Conservation (phyloP, 2,329 filamentous ascomycete genomes). For the Clarireedia homoeocarpa region DNA sequence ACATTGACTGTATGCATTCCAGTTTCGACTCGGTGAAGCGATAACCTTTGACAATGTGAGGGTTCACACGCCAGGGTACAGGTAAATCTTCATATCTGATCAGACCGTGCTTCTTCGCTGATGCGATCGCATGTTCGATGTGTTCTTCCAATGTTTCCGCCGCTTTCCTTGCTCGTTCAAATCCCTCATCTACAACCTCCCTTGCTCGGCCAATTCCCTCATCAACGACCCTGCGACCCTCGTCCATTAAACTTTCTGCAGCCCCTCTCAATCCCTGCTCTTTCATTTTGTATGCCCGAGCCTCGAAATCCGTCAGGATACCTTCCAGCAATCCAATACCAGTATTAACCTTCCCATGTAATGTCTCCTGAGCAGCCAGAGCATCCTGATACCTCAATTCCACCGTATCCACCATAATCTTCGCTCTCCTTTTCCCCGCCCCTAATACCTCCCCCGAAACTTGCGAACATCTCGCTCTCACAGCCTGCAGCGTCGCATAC, state of each 20-base stretch:
- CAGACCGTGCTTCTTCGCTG: conserved; percentile 72
- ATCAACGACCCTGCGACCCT: conserved; percentile 73
- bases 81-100: conserved; percentile 88
- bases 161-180: conserved; percentile 75
- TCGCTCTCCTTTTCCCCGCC: conserved; percentile 72
- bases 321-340: conserved; percentile 80
- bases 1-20: conserved; percentile 78
- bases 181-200: conserved; percentile 70
- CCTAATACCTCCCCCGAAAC: conserved; percentile 88
- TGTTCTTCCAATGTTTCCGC: conserved; percentile 77
- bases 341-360: conserved; percentile 86
- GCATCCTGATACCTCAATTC: conserved; percentile 84
- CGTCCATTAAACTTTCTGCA: conserved; percentile 65
- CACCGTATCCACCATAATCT: conserved; percentile 86
- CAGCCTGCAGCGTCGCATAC: conserved; percentile 77
- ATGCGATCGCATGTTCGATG: conserved; percentile 67
- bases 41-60: conserved; percentile 85
- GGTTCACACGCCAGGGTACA: conserved; percentile 87
- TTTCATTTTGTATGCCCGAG: conserved; percentile 68
- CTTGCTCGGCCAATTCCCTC: conserved; percentile 67
- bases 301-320: conserved; percentile 80
- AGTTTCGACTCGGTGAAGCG: conserved; percentile 89
- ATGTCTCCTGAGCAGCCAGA: conserved; percentile 71
- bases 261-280: conserved; percentile 69
- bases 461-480: conserved; percentile 80